Conservation (phyloP, 1,284 basidiomycete genomes). For the Mycena citricolor region DNA sequence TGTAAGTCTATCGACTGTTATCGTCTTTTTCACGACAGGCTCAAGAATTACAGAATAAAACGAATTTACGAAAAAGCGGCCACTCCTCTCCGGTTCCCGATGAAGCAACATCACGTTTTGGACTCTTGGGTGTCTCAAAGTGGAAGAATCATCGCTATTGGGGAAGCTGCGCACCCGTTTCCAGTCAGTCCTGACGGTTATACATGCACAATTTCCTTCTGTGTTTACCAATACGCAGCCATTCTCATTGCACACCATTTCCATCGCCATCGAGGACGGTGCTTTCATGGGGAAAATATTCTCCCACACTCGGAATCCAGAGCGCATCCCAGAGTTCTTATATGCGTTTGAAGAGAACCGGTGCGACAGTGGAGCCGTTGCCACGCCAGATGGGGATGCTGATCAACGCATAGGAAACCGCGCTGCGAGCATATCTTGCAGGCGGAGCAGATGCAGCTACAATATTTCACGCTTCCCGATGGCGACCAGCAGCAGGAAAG, state of each 20-base stretch:
- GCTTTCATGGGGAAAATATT: slow-evolving; percentile 21
- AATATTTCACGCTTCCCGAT: slow-evolving; percentile 13
- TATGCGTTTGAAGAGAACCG: slow-evolving; percentile 16
- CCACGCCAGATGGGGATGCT: not conserved
- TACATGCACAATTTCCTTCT: too few species aligned
- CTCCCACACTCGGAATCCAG: slow-evolving; percentile 15
- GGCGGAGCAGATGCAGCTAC: slow-evolving; percentile 10
- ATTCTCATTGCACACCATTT: slow-evolving; percentile 12
- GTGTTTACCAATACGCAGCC: not conserved
- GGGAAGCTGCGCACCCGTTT: slow-evolving; percentile 22
- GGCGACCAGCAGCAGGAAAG: slow-evolving; percentile 11
- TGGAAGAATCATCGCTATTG: slow-evolving; percentile 9
- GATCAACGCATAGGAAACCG: slow-evolving; percentile 3
- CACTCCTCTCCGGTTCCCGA: slow-evolving; percentile 15
- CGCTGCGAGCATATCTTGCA: slow-evolving; percentile 12
- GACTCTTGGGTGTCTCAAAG: slow-evolving; percentile 19
- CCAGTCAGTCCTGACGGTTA: slow-evolving; percentile 10
- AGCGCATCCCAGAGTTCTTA: slow-evolving; percentile 15
- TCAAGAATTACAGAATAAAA: slow-evolving; percentile 7
- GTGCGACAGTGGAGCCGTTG: slow-evolving; percentile 2
- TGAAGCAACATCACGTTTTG: slow-evolving; percentile 13
- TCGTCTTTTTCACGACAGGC: too few species aligned
- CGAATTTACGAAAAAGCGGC: slow-evolving; percentile 8
- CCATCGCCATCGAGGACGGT: slow-evolving; percentile 20
- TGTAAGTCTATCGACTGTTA: not conserved